A percentile compares a stretch with the other conserved stretches of the same genome.
phyloP scores from a whole-genome alignment of 1,284 basidiomycete species.

The Puccinia sorghi region DNA sequence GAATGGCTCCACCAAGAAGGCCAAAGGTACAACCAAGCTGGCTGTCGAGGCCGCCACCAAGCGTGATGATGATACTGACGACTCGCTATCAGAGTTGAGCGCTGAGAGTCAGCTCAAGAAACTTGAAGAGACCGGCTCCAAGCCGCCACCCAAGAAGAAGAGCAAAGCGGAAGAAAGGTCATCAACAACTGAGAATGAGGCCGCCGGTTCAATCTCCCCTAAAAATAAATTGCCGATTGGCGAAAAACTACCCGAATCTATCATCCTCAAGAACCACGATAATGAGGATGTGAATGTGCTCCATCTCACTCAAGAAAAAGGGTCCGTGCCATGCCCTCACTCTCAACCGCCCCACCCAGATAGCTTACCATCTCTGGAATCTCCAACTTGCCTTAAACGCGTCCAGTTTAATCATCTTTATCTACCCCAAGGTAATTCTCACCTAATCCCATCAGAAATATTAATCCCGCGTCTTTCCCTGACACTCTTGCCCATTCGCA shows the following conservation, averaged over 20 bases:
- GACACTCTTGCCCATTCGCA: not conserved
- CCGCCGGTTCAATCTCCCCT: too few relatives aligned
- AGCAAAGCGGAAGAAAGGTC: not conserved
- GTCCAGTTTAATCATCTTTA: conserved; percentile 51
- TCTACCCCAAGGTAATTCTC: conserved; percentile 52
- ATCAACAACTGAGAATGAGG: not conserved
- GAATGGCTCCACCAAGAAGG: conserved; percentile 16
- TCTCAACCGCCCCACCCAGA: too few relatives aligned
- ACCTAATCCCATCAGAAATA: not conserved
- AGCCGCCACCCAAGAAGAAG: conserved; percentile 8
- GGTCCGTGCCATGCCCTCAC: too few relatives aligned
- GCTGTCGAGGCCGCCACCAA: not conserved
- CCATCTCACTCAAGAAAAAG: conserved; percentile 9
- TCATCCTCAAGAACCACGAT: conserved; percentile 16
- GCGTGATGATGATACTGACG: too few relatives aligned
- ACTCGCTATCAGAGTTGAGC: conserved; percentile 24
- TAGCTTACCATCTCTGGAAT: not conserved
- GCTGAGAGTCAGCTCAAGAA: conserved; percentile 12
- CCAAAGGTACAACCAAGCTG: not conserved
- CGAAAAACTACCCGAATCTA: not conserved
- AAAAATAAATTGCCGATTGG: conserved; percentile 13
- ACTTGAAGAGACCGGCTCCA: not conserved
- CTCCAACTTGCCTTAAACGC: not conserved
- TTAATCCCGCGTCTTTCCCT: not conserved
- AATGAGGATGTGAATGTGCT: conserved; percentile 1